Evolutionary conservation across 768 basidiomycete species (phyloP).

Genomic region (Kwoniella sp.): DNA sequence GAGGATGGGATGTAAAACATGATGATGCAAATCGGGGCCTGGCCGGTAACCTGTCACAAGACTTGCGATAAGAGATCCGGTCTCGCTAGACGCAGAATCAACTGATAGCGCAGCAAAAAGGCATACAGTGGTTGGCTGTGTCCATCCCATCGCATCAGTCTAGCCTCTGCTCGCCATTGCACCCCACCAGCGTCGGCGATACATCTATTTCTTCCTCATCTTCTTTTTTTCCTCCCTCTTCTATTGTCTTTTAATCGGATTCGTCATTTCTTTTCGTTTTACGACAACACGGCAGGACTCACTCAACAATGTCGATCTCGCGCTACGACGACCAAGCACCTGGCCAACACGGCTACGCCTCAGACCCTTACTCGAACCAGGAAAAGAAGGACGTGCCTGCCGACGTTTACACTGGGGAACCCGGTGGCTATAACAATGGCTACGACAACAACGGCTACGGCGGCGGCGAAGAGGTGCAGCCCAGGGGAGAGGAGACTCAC

Average conservation of each 20-base stretch:
- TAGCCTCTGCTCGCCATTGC: too few species aligned
- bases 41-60: background rate
- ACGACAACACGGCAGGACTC: background rate
- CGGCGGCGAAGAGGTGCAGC: slow-evolving; percentile 17
- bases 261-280: background rate
- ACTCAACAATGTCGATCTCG: slow-evolving; percentile 1
- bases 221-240: background rate
- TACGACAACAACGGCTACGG: background rate
- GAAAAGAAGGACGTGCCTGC: slow-evolving; percentile 15
- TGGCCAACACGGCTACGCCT: background rate
- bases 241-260: too few species aligned
- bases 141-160: too few species aligned
- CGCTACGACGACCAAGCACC: background rate
- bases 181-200: too few species aligned
- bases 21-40: background rate
- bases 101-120: too few species aligned
- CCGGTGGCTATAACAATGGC: background rate
- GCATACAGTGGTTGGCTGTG: too few species aligned
- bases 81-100: too few species aligned
- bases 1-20: background rate
- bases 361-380: background rate
- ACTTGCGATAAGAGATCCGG: background rate
- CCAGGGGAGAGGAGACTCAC: slow-evolving; percentile 23
- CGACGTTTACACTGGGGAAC: slow-evolving; percentile 4
- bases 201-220: too few species aligned